phyloP scores from a whole-genome alignment of 495 filamentous ascomycete genomes.

The Pyrenula aspistea region DNA sequence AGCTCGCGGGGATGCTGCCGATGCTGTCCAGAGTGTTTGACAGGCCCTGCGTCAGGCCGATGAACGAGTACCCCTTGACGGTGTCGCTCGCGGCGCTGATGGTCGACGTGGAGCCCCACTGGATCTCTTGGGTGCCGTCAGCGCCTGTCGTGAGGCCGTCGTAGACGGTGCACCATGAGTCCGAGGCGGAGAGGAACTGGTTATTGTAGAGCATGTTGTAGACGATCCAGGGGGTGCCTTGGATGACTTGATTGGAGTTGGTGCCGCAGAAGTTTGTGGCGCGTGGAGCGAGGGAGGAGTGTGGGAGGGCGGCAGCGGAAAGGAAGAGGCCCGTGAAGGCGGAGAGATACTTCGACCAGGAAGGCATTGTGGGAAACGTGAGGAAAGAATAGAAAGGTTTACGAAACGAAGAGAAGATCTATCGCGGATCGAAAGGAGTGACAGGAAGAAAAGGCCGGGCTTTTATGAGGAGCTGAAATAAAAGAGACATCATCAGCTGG shows the following conservation, averaged over 20 bases:
- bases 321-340: neutral
- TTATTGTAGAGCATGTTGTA: constrained; percentile 26
- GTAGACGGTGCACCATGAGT: constrained; percentile 22
- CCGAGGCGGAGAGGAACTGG: neutral
- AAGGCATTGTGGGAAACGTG: neutral
- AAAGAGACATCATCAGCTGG: neutral
- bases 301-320: neutral
- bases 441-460: neutral
- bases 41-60: constrained; percentile 23
- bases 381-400: neutral
- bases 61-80: constrained; percentile 26
- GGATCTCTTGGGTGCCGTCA: constrained; percentile 13
- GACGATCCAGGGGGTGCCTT: constrained; percentile 23
- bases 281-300: neutral
- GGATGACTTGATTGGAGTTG: constrained; percentile 15
- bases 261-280: constrained; percentile 15
- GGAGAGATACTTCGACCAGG: neutral
- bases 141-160: constrained; percentile 9
- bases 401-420: neutral
- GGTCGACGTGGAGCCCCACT: constrained; percentile 15
- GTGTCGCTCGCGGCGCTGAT: constrained; percentile 14
- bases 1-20: constrained; percentile 20
- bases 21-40: constrained; percentile 20
- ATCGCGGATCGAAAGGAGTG: neutral
- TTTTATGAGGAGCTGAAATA: neutral